Evolutionary conservation across 768 basidiomycete genomes (phyloP).

Genomic region (Brasilioporus rufonigricans): DNA sequence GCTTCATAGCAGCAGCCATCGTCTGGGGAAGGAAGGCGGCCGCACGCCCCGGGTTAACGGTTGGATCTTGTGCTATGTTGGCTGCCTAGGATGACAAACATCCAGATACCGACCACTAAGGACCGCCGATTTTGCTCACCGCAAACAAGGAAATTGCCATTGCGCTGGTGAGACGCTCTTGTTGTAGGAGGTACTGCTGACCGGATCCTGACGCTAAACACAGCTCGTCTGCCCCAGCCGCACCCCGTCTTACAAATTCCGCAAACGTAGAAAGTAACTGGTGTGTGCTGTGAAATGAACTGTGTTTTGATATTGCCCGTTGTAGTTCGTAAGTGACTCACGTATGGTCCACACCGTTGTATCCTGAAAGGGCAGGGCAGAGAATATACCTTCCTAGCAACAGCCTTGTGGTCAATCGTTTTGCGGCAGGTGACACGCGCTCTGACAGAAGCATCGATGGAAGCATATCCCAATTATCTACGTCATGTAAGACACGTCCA

Average conservation of each 20-base stretch:
- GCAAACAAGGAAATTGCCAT: slow-evolving; percentile 38
- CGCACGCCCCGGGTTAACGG: neutral
- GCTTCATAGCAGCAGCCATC: slow-evolving; percentile 40
- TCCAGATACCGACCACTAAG: neutral
- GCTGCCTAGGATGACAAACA: slow-evolving; percentile 18
- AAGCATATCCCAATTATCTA: slow-evolving; percentile 57
- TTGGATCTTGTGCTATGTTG: slow-evolving; percentile 11
- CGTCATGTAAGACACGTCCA: slow-evolving; percentile 10
- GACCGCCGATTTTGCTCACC: slow-evolving; percentile 20
- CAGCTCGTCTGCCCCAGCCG: slow-evolving; percentile 12
- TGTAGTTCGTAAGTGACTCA: slow-evolving; percentile 12
- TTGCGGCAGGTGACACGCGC: slow-evolving; percentile 56
- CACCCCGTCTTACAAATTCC: slow-evolving; percentile 22
- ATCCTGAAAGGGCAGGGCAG: slow-evolving; percentile 33
- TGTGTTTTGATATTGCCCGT: neutral
- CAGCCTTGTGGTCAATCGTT: slow-evolving; percentile 56
- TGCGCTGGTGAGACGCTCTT: slow-evolving; percentile 32
- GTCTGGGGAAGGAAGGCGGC: slow-evolving; percentile 47
- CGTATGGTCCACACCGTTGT: slow-evolving; percentile 13
- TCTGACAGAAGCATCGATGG: slow-evolving; percentile 45
- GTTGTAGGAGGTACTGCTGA: slow-evolving; percentile 15
- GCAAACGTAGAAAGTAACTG: slow-evolving; percentile 12
- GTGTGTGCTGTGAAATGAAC: slow-evolving; percentile 9
- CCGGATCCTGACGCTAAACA: slow-evolving; percentile 3
- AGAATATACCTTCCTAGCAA: slow-evolving; percentile 57